These are phyloP conservation scores for Geoglossum glabrum DNA, from an alignment of 495 filamentous ascomycete genomes.

Conservation along the genomic window DNA sequence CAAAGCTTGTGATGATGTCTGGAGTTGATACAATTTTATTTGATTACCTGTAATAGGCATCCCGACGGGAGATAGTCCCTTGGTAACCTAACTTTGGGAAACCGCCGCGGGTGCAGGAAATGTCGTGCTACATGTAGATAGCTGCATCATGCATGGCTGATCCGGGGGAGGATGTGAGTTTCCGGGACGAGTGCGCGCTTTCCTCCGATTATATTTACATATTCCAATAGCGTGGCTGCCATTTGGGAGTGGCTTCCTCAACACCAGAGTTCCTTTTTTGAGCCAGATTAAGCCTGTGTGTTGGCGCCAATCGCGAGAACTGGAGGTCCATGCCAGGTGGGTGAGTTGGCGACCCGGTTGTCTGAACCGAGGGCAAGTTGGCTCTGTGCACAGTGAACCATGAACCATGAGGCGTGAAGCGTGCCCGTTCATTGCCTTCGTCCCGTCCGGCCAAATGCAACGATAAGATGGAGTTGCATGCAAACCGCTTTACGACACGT, in stretches of 20 bases:
- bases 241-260: background rate
- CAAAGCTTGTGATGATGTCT: background rate
- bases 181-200: background rate
- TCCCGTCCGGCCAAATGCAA: background rate
- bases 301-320: background rate
- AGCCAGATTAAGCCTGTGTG: background rate
- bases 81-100: background rate
- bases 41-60: background rate
- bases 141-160: background rate
- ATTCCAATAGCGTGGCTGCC: background rate
- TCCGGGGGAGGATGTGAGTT: background rate
- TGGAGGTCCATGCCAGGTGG: background rate
- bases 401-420: background rate
- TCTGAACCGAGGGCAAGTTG: background rate
- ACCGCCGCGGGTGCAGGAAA: background rate
- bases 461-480: background rate
- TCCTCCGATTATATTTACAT: background rate
- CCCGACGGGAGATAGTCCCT: background rate
- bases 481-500: constrained; percentile 2
- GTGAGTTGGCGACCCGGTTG: background rate
- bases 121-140: background rate
- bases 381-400: background rate
- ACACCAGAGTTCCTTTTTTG: background rate
- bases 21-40: background rate
- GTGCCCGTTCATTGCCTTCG: background rate